These are phyloP conservation scores for Eucalyptus erythrocorys DNA, from an alignment of 345 rosid species.

Conservation along the genomic window DNA sequence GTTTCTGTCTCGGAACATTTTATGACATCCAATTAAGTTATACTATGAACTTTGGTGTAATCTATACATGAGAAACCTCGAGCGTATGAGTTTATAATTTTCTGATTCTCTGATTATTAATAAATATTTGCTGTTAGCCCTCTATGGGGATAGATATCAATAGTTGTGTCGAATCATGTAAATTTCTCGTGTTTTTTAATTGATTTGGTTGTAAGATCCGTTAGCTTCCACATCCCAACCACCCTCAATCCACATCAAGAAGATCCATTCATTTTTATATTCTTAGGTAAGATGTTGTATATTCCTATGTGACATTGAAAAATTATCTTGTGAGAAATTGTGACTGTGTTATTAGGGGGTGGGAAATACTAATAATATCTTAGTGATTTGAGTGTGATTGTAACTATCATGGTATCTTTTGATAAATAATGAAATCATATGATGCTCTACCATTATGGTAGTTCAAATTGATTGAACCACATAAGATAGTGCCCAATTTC, in stretches of 20 bases:
- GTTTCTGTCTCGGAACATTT: no score
- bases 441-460: no score
- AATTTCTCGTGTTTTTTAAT: accelerated
- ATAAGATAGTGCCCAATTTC: no score
- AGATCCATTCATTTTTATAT: not conserved
- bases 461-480: no score
- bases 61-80: accelerated
- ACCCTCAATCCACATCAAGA: not conserved
- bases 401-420: accelerated
- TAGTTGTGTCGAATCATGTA: accelerated
- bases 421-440: no score
- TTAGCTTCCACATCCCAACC: accelerated
- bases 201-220: accelerated
- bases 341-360: accelerated
- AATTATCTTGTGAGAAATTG: accelerated
- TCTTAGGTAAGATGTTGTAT: accelerated
- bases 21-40: no score
- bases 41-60: no score
- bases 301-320: accelerated
- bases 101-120: accelerated
- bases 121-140: accelerated
- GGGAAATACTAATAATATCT: accelerated
- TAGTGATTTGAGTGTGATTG: accelerated
- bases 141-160: accelerated
- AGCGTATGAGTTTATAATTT: accelerated